A percentile compares a stretch with the other conserved stretches of the same genome.
Evolutionary conservation across 1,284 basidiomycete genomes (phyloP).

Genomic region (Trichosporon faecale): DNA sequence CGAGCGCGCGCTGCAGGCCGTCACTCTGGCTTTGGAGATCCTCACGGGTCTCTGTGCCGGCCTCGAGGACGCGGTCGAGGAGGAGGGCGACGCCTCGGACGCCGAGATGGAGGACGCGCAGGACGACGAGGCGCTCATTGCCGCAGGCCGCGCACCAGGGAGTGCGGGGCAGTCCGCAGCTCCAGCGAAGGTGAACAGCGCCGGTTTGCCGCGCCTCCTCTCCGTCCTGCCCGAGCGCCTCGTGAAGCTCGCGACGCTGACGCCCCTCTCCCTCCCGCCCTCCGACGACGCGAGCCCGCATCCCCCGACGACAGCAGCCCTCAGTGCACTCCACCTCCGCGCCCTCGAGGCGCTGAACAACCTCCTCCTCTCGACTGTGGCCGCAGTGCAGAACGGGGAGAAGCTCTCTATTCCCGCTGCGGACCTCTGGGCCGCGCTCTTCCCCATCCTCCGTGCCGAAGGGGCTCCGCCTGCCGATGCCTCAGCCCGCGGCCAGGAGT

Average conservation of each 20-base stretch:
- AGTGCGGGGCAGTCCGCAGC: constrained; percentile 36
- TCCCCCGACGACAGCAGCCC: constrained; percentile 76
- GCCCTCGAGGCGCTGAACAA: constrained; percentile 90
- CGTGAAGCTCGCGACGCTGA: constrained; percentile 66
- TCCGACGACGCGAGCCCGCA: constrained; percentile 64
- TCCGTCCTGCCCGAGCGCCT: constrained; percentile 58
- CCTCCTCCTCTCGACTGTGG: constrained; percentile 66
- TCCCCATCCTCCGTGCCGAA: constrained; percentile 60
- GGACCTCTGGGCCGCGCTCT: constrained; percentile 69
- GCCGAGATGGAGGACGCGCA: constrained; percentile 49
- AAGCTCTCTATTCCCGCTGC: constrained; percentile 57
- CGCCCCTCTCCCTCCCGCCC: constrained; percentile 74
- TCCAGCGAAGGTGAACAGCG: constrained; percentile 34
- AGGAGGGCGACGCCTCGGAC: constrained; percentile 40
- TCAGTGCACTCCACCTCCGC: constrained; percentile 74
- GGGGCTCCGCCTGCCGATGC: constrained; percentile 35
- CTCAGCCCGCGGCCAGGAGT: constrained; percentile 48
- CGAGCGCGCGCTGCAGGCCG: constrained; percentile 68
- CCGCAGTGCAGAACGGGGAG: constrained; percentile 22
- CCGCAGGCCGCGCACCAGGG: constrained; percentile 44
- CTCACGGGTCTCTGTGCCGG: constrained; percentile 83
- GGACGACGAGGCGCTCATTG: constrained; percentile 52
- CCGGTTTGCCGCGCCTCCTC: constrained; percentile 52
- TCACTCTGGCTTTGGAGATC: constrained; percentile 77
- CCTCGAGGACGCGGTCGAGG: constrained; percentile 64